Base-by-base conservation (phyloP, 78 protist species). In the Diacronema lutheri region DNA sequence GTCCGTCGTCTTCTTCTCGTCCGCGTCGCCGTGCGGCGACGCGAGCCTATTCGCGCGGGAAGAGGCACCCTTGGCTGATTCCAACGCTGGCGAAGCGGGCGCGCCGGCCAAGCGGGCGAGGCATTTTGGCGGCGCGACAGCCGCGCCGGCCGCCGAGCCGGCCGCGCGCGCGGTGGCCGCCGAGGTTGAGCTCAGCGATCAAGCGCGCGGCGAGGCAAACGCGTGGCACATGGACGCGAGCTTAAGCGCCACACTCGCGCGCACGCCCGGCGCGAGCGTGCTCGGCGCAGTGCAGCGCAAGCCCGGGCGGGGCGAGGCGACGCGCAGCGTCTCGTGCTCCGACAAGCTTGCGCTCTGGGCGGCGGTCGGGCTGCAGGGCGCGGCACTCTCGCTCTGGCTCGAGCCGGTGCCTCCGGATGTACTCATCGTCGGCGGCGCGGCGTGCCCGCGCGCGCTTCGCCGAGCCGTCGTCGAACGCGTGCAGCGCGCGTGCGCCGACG, bases 301-400 rank as follows among this genome's bases (percentile, higher is more conserved):
- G 71, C 95, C 95, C 14, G 95, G 95, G 58, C 73, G 93, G 40
- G 95, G 95, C 19, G 85, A 82, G 61, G 88, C 41, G 29, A 81
- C 95, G n/a, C 61, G n/a, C 23, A 81, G 84, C 31, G 86, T 92
- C 92, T 83, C 89, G 14, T 92, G 95, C 83, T 55, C 81, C 55
- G 95, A 92, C 61, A 92, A 92, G 86, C 89, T 92, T 46, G 91
- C 90, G 4, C 71, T 85, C 13, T 92, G 95, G 95, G 61, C 57
- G 58, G 61, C 58, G 25, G 31, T 90, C 11, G 95, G 95, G 20
- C 35, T 92, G 41, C 93, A 92, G 78, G 94, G 94, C 50, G 71
- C 89, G 37, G 61, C 86, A 33, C 83, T 89, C n/a, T 29, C 69
- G 37, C 69, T n/a, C 26, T 37, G 20, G 31, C 20, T 68, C 26